A percentile compares a stretch with the other conserved stretches of the same genome.
These are phyloP conservation scores for Martiniozyma abietophila DNA, from an alignment of 805 yeast genomes.

Conservation along the genomic window DNA sequence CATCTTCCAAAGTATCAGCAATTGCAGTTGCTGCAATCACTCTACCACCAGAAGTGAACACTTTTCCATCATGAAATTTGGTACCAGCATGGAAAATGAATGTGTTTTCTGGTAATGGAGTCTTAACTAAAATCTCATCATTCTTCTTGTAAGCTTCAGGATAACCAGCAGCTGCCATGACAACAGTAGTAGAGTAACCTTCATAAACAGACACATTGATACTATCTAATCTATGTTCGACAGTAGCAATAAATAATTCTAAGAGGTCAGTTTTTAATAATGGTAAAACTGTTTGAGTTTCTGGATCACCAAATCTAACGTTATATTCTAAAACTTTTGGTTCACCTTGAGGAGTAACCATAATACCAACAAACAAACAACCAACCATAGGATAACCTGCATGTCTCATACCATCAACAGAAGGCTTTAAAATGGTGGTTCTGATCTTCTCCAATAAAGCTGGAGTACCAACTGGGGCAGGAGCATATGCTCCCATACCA, in stretches of 20 bases:
- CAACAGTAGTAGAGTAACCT: slow-evolving; percentile 75
- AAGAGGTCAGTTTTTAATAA: slow-evolving; percentile 87
- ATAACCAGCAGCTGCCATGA: slow-evolving; percentile 94
- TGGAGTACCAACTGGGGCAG: slow-evolving; percentile 91
- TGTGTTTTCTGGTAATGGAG: slow-evolving; percentile 44
- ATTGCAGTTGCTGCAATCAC: slow-evolving; percentile 91
- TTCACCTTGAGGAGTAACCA: slow-evolving; percentile 68
- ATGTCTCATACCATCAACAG: slow-evolving; percentile 91
- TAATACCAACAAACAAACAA: slow-evolving; percentile 88
- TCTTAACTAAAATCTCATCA: slow-evolving; percentile 60
- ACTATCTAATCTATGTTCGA: slow-evolving; percentile 88
- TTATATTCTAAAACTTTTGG: slow-evolving; percentile 96
- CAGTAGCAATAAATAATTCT: slow-evolving; percentile 85
- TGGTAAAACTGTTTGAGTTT: slow-evolving; percentile 93
- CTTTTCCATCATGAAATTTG: slow-evolving; percentile 33
- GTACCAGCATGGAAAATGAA: slow-evolving; percentile 97
- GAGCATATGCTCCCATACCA: slow-evolving; percentile 99
- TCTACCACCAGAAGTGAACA: slow-evolving; percentile 91
- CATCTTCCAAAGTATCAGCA: slow-evolving; percentile 63
- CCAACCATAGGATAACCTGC: slow-evolving; percentile 97
- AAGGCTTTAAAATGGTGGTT: slow-evolving; percentile 71
- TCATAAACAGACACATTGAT: slow-evolving; percentile 47
- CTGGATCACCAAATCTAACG: slow-evolving; percentile 98
- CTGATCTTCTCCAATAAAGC: slow-evolving; percentile 62
- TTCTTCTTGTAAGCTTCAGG: slow-evolving; percentile 85